A percentile compares a stretch with the other conserved stretches of the same genome.
Evolutionary conservation across 306 rosid species (phyloP).

Genomic region (Psophocarpus tetragonolobus): DNA sequence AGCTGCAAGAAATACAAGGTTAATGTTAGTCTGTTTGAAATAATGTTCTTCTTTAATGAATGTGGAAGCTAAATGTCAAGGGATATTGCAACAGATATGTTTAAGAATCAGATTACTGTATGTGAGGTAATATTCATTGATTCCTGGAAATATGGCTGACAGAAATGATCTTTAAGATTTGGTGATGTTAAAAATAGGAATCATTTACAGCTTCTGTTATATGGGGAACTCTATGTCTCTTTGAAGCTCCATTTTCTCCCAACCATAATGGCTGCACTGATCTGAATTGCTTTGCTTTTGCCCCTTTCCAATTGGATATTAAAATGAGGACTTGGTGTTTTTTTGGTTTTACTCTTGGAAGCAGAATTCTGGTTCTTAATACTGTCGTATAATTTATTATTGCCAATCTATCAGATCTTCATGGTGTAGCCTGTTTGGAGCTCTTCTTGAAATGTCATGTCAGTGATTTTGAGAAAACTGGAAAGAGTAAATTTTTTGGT

Average conservation of each 20-base stretch:
- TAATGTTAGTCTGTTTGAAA: not conserved
- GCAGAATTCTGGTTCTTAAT: not conserved
- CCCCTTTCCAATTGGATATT: slow-evolving; percentile 10
- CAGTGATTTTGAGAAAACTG: not conserved
- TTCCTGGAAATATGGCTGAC: slow-evolving; percentile 1
- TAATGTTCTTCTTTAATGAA: not conserved
- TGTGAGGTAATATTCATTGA: not conserved
- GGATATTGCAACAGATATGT: slow-evolving; percentile 6
- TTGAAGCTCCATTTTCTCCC: not conserved
- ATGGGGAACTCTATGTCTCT: not conserved
- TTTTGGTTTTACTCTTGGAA: not conserved
- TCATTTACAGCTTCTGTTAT: not conserved
- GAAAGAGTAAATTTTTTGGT: not conserved
- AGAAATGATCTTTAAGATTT: slow-evolving; percentile 4
- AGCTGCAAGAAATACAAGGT: slow-evolving; percentile 9
- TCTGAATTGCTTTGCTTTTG: slow-evolving; percentile 7
- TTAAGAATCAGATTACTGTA: slow-evolving; percentile 1
- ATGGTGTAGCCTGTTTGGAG: not conserved
- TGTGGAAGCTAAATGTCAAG: not conserved
- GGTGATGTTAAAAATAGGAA: slow-evolving; percentile 13
- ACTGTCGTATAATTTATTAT: not conserved
- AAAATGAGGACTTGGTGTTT: slow-evolving; percentile 24
- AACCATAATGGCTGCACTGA: not conserved
- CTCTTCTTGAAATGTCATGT: slow-evolving; percentile 10
- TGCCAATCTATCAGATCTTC: not conserved